Percentiles rank a stretch among this genome's conserved stretches.
phyloP scores from a whole-genome alignment of 306 rosid species.

The Prunus mongolica region DNA sequence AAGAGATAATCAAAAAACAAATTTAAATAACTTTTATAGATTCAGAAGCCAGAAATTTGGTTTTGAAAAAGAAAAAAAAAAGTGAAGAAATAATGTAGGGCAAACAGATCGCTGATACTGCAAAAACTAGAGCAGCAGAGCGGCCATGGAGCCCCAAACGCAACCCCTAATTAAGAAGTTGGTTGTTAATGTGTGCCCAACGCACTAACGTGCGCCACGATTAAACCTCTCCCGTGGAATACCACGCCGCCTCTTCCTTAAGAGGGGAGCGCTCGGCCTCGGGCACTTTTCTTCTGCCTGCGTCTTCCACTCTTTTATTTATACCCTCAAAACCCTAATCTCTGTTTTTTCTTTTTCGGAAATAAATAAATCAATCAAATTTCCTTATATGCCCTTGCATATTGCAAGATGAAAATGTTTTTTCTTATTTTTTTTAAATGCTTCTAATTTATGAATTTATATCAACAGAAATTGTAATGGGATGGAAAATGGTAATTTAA shows the following conservation, averaged over 20 bases:
- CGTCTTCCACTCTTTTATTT: background rate
- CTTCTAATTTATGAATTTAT: too few species aligned
- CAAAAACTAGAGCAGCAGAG: conserved; percentile 24
- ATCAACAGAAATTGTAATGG: too few species aligned
- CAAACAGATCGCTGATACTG: conserved; percentile 28
- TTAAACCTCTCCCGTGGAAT: conserved; percentile 49
- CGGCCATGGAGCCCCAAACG: conserved; percentile 31
- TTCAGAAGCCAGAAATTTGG: background rate
- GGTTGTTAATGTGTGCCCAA: conserved; percentile 33
- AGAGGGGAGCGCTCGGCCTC: conserved; percentile 51
- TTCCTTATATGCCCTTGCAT: background rate
- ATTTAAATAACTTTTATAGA: background rate
- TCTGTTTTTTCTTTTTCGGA: background rate
- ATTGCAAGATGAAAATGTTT: too few species aligned
- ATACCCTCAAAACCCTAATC: conserved; percentile 15
- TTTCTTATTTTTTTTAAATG: too few species aligned
- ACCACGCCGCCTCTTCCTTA: conserved; percentile 52
- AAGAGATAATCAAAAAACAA: too few species aligned
- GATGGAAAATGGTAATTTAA: too few species aligned
- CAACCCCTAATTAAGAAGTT: background rate
- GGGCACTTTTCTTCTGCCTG: conserved; percentile 9
- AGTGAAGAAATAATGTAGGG: conserved; percentile 21
- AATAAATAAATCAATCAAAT: background rate
- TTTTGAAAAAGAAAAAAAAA: background rate
- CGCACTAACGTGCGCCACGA: conserved; percentile 44